A percentile compares a stretch with the other conserved stretches of the same genome.
These are phyloP conservation scores for Neocucurbitaria cava DNA, from an alignment of 2,329 filamentous ascomycete genomes.

Conservation along the genomic window DNA sequence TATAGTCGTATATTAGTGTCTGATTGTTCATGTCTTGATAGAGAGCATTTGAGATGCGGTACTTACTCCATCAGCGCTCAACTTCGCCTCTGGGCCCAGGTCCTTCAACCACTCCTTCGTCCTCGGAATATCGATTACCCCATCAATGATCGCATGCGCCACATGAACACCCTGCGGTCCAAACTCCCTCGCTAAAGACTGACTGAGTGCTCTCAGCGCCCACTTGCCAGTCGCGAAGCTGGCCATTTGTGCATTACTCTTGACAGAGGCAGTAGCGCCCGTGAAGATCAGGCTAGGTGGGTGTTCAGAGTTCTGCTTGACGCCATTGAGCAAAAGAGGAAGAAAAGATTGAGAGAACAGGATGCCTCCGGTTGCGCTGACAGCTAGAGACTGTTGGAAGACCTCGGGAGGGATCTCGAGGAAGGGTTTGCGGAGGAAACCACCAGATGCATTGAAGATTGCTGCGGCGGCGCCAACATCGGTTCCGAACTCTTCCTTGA, in stretches of 20 bases:
- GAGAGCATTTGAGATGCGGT: neutral
- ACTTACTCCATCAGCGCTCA: conserved; percentile 76
- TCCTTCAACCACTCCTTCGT: conserved; percentile 67
- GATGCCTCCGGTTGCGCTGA: conserved; percentile 68
- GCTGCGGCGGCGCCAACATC: conserved; percentile 62
- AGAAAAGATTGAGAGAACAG: conserved; percentile 76
- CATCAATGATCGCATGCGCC: conserved; percentile 82
- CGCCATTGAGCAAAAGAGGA: conserved; percentile 72
- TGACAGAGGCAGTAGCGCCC: conserved; percentile 81
- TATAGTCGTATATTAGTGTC: conserved; percentile 44
- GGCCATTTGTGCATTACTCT: conserved; percentile 72
- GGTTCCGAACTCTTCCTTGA: conserved; percentile 65
- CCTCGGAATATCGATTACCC: conserved; percentile 80
- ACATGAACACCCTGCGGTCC: conserved; percentile 85
- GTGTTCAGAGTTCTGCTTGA: conserved; percentile 58
- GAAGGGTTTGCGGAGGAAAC: conserved; percentile 66
- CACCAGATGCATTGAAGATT: conserved; percentile 72
- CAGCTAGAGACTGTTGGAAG: conserved; percentile 59
- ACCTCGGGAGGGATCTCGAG: conserved; percentile 66
- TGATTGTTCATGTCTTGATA: neutral
- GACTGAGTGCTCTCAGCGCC: conserved; percentile 74
- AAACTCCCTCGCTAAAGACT: conserved; percentile 82
- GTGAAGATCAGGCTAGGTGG: conserved; percentile 86
- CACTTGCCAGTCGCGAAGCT: conserved; percentile 83
- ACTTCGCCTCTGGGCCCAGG: conserved; percentile 68